Base-by-base conservation (phyloP, 805 yeast species). In the Cyberlindnera japonica region DNA sequence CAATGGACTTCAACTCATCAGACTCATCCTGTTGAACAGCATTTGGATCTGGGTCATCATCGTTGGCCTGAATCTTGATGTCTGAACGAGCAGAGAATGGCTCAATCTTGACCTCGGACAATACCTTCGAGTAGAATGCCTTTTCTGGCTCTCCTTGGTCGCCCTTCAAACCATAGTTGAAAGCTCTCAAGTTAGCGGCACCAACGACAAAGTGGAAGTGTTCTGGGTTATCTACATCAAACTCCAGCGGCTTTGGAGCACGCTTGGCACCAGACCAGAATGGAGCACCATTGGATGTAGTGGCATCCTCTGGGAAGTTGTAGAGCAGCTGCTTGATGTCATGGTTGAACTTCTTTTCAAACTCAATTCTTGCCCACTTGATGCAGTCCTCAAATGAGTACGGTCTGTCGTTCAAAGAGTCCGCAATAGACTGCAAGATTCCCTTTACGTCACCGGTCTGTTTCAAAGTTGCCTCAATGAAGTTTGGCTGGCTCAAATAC, bases 201-300 rank as follows among this genome's bases (percentile, higher is more conserved):
- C 86, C 95, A 40, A 81, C 81, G 41, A 93, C 69, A 57, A 91
- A 93, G 54, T 84, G 77, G 61, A 81, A 75, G 62, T 91, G 97
- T 54, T 87, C 84, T 11, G 72, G 71, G 58, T 88, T 79, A 54
- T 78, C 68, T 51, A 83, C 71, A 58, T 89, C 91, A 60, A 93
- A 89, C 12, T 50, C 69, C 48, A 89, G 72, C n/a, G 96, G 87
- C 33, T 73, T 76, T 35, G 99, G 99, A 15, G 96, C 95, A 62
- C 98, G 81, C 67, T 93, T 93, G 24, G 98, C 93, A 41, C 97
- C 96, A 16, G 95, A 78, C 99, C 99, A 93, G 67, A 93, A 93
- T 53, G 95, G 93, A 23, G 82, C 89, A 40, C 99, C 99, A 37
- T 74, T 74, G 0, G 95, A 79, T 3, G 96, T 93, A 32, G 75